These are phyloP conservation scores for Pseudogymnoascus sp. DNA, from an alignment of 2,329 filamentous ascomycete species.

Conservation along the genomic window DNA sequence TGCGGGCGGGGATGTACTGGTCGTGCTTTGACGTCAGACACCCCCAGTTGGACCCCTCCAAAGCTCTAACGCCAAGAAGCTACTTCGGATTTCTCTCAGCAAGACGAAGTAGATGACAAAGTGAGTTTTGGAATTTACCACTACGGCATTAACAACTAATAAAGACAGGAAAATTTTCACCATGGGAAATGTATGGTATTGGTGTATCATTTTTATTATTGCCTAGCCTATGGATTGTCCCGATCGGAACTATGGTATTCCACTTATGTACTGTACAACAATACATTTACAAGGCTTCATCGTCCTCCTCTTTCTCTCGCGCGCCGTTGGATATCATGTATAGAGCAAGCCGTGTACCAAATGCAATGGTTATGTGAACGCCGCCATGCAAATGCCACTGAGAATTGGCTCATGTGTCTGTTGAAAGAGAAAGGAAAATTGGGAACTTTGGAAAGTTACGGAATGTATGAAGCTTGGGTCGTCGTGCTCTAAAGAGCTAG, in stretches of 20 bases:
- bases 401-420: conserved; percentile 3
- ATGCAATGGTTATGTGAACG: conserved; percentile 4
- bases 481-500: conserved; percentile 1
- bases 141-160: not conserved
- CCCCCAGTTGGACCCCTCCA: conserved; percentile 2
- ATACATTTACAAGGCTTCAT: conserved; percentile 5
- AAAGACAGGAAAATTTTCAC: not conserved
- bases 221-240: conserved; percentile 3
- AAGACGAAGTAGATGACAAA: not conserved
- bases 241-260: conserved; percentile 1
- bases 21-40: conserved; percentile 9
- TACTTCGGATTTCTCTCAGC: not conserved
- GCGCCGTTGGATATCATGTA: conserved; percentile 4
- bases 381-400: conserved; percentile 3
- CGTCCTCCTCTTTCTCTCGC: conserved; percentile 3
- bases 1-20: not conserved
- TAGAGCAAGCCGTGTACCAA: conserved; percentile 1
- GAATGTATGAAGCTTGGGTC: not conserved
- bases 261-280: conserved; percentile 5
- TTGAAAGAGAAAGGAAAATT: conserved; percentile 7
- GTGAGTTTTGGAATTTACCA: not conserved
- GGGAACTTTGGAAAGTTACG: conserved; percentile 8
- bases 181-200: not conserved
- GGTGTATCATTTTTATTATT: conserved; percentile 5
- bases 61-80: conserved; percentile 5